Evolutionary conservation across 1,284 basidiomycete species (phyloP).

Genomic region (Schizophyllum amplum): DNA sequence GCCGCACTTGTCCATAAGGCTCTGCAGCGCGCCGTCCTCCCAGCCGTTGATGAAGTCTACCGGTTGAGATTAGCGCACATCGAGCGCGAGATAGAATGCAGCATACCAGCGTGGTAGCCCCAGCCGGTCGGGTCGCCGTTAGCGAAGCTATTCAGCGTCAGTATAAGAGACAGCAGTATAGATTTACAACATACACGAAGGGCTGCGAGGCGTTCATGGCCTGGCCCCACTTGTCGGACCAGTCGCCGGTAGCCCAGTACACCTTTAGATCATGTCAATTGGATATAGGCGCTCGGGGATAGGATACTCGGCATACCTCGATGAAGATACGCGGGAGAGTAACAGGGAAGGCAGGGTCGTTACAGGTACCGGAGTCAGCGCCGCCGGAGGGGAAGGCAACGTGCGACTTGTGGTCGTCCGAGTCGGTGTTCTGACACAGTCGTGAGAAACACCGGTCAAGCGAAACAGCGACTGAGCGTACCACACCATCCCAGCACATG

Average conservation of each 20-base stretch:
- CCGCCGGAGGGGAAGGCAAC: constrained; percentile 36
- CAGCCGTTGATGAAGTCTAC: constrained; percentile 42
- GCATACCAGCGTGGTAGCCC: constrained; percentile 36
- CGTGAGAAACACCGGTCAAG: constrained; percentile 19
- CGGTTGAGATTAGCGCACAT: not conserved
- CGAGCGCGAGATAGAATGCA: constrained; percentile 6
- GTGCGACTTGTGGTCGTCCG: constrained; percentile 34
- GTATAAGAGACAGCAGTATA: not conserved
- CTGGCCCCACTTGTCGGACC: not conserved
- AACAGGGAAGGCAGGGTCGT: constrained; percentile 32
- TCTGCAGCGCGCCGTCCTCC: constrained; percentile 35
- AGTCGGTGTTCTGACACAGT: constrained; percentile 22
- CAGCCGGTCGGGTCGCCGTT: constrained; percentile 40
- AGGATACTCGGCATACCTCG: constrained; percentile 24
- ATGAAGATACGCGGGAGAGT: constrained; percentile 36
- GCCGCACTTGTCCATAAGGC: constrained; percentile 33
- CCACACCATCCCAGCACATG: constrained; percentile 33
- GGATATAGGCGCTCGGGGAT: no score
- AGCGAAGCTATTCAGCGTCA: not conserved
- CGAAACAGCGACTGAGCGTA: constrained; percentile 28
- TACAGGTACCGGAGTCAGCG: constrained; percentile 35
- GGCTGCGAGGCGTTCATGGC: not conserved
- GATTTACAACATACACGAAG: not conserved
- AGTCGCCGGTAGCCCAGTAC: not conserved
- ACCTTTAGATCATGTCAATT: not conserved